Percentiles rank a stretch among this genome's conserved stretches.
Evolutionary conservation across 306 rosid genomes (phyloP).

Genomic region (Quercus mongolica): DNA sequence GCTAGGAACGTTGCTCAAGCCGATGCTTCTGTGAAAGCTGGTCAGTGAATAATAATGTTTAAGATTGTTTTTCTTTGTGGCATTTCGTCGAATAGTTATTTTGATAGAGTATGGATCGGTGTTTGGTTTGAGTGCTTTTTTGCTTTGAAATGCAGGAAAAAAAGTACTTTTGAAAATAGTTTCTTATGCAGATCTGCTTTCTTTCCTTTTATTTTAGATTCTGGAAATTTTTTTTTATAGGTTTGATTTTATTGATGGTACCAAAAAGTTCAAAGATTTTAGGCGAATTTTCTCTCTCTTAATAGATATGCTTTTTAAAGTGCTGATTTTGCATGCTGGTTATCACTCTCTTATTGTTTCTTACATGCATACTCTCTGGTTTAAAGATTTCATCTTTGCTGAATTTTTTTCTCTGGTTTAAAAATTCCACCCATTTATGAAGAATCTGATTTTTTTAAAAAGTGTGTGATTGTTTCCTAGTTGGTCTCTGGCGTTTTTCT

Average conservation of each 20-base stretch:
- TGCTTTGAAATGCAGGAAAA: neutral
- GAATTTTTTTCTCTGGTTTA: too few relatives aligned
- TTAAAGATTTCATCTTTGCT: too few relatives aligned
- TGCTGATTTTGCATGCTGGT: too few relatives aligned
- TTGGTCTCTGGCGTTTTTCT: neutral
- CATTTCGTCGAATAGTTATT: slow-evolving; percentile 23
- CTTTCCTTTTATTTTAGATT: slow-evolving; percentile 9
- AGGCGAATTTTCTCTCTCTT: too few relatives aligned
- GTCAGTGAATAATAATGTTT: slow-evolving; percentile 29
- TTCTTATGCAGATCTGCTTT: neutral
- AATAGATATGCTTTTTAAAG: too few relatives aligned
- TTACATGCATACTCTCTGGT: too few relatives aligned
- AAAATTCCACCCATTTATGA: neutral
- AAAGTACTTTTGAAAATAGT: neutral
- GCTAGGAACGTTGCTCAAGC: slow-evolving; percentile 98
- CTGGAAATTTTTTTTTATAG: neutral
- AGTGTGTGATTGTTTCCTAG: neutral
- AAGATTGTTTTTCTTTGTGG: neutral
- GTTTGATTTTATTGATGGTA: too few relatives aligned
- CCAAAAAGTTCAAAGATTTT: too few relatives aligned
- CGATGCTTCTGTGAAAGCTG: slow-evolving; percentile 90
- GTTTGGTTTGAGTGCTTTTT: neutral
- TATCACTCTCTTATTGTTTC: too few relatives aligned
- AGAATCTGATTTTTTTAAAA: neutral
- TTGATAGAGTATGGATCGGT: neutral